These are phyloP conservation scores for Smallanthus sonchifolius DNA, from an alignment of 129 eudicot genomes.

Conservation along the genomic window DNA sequence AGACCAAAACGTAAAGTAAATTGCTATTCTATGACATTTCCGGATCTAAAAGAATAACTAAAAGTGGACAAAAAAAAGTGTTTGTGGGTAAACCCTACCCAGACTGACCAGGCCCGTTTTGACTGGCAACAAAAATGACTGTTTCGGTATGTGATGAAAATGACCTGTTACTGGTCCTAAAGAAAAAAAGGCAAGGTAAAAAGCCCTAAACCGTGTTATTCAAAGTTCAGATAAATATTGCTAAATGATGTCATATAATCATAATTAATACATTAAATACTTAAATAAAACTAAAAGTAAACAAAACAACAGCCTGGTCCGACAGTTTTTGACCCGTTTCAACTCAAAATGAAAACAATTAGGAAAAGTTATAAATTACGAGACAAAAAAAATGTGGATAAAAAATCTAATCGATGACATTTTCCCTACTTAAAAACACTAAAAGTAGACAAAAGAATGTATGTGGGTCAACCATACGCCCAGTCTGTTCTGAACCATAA, in stretches of 20 bases:
- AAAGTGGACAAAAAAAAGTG: not conserved
- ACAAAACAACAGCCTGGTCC: not conserved
- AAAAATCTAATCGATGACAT: not conserved
- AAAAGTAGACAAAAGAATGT: not conserved
- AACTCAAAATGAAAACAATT: not conserved
- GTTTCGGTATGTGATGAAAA: not conserved
- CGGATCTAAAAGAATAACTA: not conserved
- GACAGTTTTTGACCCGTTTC: not conserved
- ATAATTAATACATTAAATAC: not conserved
- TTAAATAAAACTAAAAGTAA: not conserved
- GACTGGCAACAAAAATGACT: too few species aligned
- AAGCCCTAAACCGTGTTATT: not conserved
- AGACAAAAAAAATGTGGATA: not conserved
- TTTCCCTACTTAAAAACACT: not conserved
- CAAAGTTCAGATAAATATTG: not conserved
- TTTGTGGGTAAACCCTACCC: not conserved
- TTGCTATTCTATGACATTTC: not conserved
- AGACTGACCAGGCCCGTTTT: not conserved
- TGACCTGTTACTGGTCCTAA: not conserved
- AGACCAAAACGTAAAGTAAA: not conserved
- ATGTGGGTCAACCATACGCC: not conserved
- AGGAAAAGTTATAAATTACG: not conserved
- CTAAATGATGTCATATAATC: not conserved
- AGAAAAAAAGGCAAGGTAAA: not conserved
- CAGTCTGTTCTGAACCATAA: not conserved